Evolutionary conservation across 176 grass and related monocot genomes (phyloP).

Genomic region (Ampelocalamus luodianensis): DNA sequence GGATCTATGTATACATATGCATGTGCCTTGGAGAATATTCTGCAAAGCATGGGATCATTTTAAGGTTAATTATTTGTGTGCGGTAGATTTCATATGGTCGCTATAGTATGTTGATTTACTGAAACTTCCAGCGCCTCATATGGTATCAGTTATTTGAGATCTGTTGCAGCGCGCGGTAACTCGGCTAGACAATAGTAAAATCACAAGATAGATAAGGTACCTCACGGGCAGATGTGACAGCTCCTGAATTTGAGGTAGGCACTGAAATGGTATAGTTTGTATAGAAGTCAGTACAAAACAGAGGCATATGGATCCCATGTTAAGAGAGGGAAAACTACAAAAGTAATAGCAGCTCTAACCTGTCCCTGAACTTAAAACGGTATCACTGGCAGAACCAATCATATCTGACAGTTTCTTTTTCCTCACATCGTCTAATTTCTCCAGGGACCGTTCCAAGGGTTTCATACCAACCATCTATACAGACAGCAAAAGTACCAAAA

Average conservation of each 20-base stretch:
- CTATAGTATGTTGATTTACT: background rate
- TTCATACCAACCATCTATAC: conserved; percentile 97
- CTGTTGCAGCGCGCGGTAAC: background rate
- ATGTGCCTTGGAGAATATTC: background rate
- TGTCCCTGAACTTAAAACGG: conserved; percentile 57
- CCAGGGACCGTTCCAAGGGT: conserved; percentile 89
- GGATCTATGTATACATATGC: background rate
- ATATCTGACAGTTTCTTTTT: conserved; percentile 99
- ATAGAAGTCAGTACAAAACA: conserved; percentile 21
- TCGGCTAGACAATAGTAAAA: background rate
- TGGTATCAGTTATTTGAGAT: background rate
- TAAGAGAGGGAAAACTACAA: background rate
- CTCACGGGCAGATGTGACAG: conserved; percentile 59
- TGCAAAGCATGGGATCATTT: background rate
- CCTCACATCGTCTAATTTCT: conserved; percentile 97
- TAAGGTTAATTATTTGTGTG: background rate
- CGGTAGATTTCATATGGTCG: background rate
- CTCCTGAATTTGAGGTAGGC: conserved; percentile 51
- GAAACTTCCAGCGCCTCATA: background rate
- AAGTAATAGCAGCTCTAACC: conserved; percentile 50
- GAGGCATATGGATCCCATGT: background rate
- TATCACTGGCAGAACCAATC: conserved; percentile 74
- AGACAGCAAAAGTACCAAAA: conserved; percentile 39
- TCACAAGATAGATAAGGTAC: conserved; percentile 53
- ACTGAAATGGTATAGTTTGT: conserved; percentile 47